Conservation (phyloP, 2,329 filamentous ascomycete species). For the Phyllosticta paracitricarpa region DNA sequence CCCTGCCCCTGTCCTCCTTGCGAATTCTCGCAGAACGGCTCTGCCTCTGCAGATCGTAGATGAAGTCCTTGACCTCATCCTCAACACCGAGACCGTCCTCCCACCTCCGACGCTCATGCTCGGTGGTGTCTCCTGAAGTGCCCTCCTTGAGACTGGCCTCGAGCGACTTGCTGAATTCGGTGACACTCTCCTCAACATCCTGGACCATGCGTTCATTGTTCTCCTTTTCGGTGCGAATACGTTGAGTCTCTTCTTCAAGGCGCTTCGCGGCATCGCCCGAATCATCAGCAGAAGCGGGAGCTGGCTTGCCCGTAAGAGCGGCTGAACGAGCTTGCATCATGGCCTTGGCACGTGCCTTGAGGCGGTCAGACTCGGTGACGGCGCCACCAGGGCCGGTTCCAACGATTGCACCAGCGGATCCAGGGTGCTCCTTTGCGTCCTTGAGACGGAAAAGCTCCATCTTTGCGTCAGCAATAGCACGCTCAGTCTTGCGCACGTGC, state of each 20-base stretch:
- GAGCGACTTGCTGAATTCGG: slow-evolving; percentile 73
- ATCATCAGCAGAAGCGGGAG: slow-evolving; percentile 56
- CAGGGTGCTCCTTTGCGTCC: slow-evolving; percentile 85
- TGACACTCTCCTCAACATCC: slow-evolving; percentile 93
- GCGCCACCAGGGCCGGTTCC: slow-evolving; percentile 86
- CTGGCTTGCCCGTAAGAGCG: slow-evolving; percentile 76
- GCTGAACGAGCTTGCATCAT: slow-evolving; percentile 99
- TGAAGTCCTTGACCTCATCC: slow-evolving; percentile 94
- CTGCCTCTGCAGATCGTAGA: slow-evolving; percentile 85
- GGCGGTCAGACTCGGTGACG: slow-evolving; percentile 84
- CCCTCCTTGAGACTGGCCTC: slow-evolving; percentile 83
- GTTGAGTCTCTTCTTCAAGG: slow-evolving; percentile 78
- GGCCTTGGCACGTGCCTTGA: slow-evolving; percentile 89
- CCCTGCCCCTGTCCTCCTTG: slow-evolving; percentile 41
- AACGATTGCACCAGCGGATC: slow-evolving; percentile 68
- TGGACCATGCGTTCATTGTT: slow-evolving; percentile 93
- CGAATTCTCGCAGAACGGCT: slow-evolving; percentile 66
- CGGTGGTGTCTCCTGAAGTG: slow-evolving; percentile 61
- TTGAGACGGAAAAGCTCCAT: slow-evolving; percentile 87
- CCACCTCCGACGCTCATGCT: slow-evolving; percentile 90
- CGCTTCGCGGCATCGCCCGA: slow-evolving; percentile 72
- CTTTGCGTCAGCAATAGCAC: slow-evolving; percentile 82
- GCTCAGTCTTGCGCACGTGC: slow-evolving; percentile 80
- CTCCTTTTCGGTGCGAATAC: slow-evolving; percentile 74
- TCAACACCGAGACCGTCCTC: slow-evolving; percentile 93